Percentiles rank a stretch among this genome's conserved stretches.
phyloP scores from a whole-genome alignment of 305 asterid species.

The Ajuga reptans region DNA sequence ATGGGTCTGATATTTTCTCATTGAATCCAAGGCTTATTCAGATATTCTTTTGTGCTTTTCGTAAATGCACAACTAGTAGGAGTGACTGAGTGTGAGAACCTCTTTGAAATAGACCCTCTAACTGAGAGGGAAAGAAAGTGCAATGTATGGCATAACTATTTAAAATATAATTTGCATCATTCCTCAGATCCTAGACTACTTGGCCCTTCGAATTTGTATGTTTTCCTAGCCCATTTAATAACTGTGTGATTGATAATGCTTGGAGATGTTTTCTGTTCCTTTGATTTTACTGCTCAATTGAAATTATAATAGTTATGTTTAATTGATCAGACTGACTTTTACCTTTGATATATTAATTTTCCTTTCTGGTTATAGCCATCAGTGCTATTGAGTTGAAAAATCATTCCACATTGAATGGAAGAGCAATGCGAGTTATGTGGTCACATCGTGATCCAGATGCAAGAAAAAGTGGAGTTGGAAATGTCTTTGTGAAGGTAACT shows the following conservation, averaged over 20 bases:
- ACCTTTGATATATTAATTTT: neutral
- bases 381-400: constrained; percentile 64
- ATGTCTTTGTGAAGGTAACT: constrained; percentile 79
- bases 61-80: neutral
- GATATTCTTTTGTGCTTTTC: neutral
- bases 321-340: neutral
- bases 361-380: constrained; percentile 31
- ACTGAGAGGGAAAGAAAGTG: neutral
- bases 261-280: neutral
- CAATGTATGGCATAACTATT: neutral
- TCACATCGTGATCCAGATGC: constrained; percentile 71
- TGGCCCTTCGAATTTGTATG: neutral
- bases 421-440: constrained; percentile 75
- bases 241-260: neutral
- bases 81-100: neutral
- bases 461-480: constrained; percentile 74
- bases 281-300: neutral
- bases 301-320: neutral
- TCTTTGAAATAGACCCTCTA: neutral
- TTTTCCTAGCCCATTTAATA: neutral
- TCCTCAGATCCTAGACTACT: constrained; percentile 1
- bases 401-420: constrained; percentile 53
- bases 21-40: neutral
- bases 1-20: neutral
- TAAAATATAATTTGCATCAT: neutral